Base-by-base conservation (phyloP, 2,329 filamentous ascomycete species). In the Xylaria sp. region DNA sequence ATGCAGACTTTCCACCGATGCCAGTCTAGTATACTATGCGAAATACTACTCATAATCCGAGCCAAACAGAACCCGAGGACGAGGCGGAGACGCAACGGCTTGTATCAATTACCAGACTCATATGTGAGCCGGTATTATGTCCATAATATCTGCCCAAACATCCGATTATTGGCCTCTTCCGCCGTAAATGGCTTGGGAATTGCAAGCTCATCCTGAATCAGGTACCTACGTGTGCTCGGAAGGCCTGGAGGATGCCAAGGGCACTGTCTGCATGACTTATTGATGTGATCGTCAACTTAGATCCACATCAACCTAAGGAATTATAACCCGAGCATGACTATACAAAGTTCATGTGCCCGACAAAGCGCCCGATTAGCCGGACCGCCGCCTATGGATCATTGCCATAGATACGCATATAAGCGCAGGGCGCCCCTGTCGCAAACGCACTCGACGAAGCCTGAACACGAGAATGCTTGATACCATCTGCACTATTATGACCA, bases 1-100 rank as follows among this genome's bases (percentile, higher is more conserved):
- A 71, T 44, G 72, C 72, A 13, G 77, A 78, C 17, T 78, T 75
- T 54, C 67, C 76, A 26, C 70, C 77, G 31, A 73, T 77, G 57
- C 66, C 76, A 23, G 77, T 78, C 36, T 78, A 73, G 46, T 17
- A 51, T n/a, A 15, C 5, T 31, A 6, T 9, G 13, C 26, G 7
- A n/a, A 33, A 3, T 17, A 1, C 3, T 53, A 6, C 6, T 9
- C 28, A 10, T 28, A 10, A 53, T 33, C 26, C 4, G 7, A 10
- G 33, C 15, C 2, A 5, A 33, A 31, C 15, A 5, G 26, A 33
- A 9, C 2, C 26, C 11, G 15, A 31, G 15, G 49, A 53, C n/a
- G 28, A 31, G 28, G 26, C 49, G 7, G 7, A 10, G 5, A 15
- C 17, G 15, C 48, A 31, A 33, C 3, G 6, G 10, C 23, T 31